Evolutionary conservation across 441 rosid genomes (phyloP).

Genomic region (Dalechampia spathulata): DNA sequence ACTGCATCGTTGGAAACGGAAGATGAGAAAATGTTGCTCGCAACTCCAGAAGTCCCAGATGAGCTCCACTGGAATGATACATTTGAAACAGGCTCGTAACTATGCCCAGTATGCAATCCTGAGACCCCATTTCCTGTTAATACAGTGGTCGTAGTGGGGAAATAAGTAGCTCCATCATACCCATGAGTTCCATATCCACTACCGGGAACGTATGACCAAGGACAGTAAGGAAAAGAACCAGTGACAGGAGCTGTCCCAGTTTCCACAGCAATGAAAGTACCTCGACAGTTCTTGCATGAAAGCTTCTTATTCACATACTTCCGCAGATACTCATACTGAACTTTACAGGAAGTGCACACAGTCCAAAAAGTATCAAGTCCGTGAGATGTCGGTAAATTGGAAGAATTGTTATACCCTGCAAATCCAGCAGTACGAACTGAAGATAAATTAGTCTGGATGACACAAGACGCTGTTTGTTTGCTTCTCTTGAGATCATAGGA

Average conservation of each 20-base stretch:
- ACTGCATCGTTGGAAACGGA: constrained; percentile 36
- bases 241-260: constrained; percentile 86
- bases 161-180: constrained; percentile 62
- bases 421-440: constrained; percentile 43
- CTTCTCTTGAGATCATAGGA: constrained; percentile 64
- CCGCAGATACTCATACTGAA: constrained; percentile 94
- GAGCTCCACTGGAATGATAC: constrained; percentile 80
- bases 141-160: constrained; percentile 54
- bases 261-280: constrained; percentile 87
- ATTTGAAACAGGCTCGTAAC: constrained; percentile 67
- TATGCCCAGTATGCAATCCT: constrained; percentile 68
- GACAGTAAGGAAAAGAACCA: constrained; percentile 77
- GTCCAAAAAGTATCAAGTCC: constrained; percentile 98
- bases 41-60: constrained; percentile 54
- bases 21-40: constrained; percentile 46
- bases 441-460: constrained; percentile 46
- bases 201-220: constrained; percentile 54
- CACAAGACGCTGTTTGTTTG: constrained; percentile 45
- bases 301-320: constrained; percentile 97
- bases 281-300: constrained; percentile 98
- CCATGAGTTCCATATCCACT: constrained; percentile 73
- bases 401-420: constrained; percentile 33
- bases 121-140: constrained; percentile 47
- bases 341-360: constrained; percentile 95
- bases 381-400: constrained; percentile 46